A percentile compares a stretch with the other conserved stretches of the same genome.
phyloP scores from a whole-genome alignment of 495 filamentous ascomycete species.

The Penicillium angulare region DNA sequence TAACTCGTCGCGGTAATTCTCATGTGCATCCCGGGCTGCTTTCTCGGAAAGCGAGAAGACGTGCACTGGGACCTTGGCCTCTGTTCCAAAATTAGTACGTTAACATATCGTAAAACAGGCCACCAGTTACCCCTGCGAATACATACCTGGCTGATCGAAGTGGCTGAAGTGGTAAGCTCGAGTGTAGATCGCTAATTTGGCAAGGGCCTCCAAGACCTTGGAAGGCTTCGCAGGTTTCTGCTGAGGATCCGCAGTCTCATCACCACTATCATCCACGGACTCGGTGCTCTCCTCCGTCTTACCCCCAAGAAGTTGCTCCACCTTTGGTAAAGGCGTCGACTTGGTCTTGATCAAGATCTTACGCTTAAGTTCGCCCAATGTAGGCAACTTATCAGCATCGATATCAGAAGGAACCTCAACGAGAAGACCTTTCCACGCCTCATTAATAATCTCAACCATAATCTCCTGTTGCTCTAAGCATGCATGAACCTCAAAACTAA shows the following conservation, averaged over 20 bases:
- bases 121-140: neutral
- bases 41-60: conserved; percentile 86
- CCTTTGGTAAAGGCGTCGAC: conserved; percentile 45
- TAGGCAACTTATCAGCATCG: conserved; percentile 55
- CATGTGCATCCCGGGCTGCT: conserved; percentile 68
- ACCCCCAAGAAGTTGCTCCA: conserved; percentile 31
- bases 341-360: conserved; percentile 95
- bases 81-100: conserved; percentile 23
- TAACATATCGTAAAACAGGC: neutral
- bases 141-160: conserved; percentile 55
- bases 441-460: conserved; percentile 86
- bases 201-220: conserved; percentile 74
- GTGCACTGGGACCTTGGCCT: conserved; percentile 73
- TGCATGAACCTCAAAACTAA: conserved; percentile 89
- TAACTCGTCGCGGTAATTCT: conserved; percentile 55
- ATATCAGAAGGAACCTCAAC: conserved; percentile 55
- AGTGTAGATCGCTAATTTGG: conserved; percentile 77
- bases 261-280: conserved; percentile 5
- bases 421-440: conserved; percentile 70
- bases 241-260: conserved; percentile 6
- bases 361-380: conserved; percentile 60
- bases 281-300: conserved; percentile 22
- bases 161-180: conserved; percentile 75
- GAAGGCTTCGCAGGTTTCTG: conserved; percentile 47
- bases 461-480: conserved; percentile 72